Base-by-base conservation (phyloP, 2,329 filamentous ascomycete species). In the Pseudonectria buxi region DNA sequence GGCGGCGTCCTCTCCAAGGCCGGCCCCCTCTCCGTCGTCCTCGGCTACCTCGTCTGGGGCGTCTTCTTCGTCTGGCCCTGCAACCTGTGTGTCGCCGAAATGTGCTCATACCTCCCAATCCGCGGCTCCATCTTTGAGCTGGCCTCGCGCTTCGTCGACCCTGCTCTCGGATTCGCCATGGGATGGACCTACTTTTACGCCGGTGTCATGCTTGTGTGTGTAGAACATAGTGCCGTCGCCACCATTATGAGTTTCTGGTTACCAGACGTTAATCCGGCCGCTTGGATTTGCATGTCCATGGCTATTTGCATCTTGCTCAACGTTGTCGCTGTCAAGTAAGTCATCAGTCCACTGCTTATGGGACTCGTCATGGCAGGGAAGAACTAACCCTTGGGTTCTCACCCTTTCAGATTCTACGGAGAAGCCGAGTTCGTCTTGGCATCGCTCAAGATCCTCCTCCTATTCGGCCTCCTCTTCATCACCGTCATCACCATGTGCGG, bases 401-500 rank as follows among this genome's bases (percentile, higher is more conserved):
- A 11, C 26, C 16, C 9, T 7, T 33, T 7, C 22, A 55, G 55
- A 32, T 60, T 54, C 45, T 68, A 65, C 36, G 64, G 64, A 31
- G 64, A 67, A 43, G 56, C 63, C 13, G 64, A 68, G 40, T 68
- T 68, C 49, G 44, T 85, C 53, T 64, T 85, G 49, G 73, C 80
- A 35, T 84, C 63, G 2, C 58, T 59, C 38, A 68, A 68, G 47
- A 76, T 68, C 26, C 41, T 67, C 14, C 54, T 67, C n/a, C 54
- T 68, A 14, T 45, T 80, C 36, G 74, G 73, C 2, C 63, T 83
- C 35, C 69, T 81, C 41, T 54, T 69, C 49, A 77, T 76, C 57
- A 83, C 81, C 4, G 76, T 85, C 54, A 67, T 85, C 52, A 74
- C 72, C 40, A 83, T 83, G 78, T 59, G 80, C 12, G 80, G 80